Evolutionary conservation across 75 land plant species (phyloP), one percentile per base, ranked within the genome.

Genomic region (Selaginella moellendorffii): DNA sequence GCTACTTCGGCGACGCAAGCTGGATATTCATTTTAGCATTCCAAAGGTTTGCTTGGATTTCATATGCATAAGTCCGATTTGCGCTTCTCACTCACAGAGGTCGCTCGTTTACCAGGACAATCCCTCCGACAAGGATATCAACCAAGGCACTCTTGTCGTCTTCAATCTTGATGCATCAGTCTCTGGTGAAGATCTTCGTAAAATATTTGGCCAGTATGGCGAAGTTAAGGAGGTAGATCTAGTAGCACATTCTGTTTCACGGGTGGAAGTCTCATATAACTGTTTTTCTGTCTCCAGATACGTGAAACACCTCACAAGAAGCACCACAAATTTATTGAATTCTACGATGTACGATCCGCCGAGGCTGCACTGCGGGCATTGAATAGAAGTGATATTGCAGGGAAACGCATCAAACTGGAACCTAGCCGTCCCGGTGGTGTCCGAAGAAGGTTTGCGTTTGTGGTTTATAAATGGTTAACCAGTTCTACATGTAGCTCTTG

Each of bases 171-270:
- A 90, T 75, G 85, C 90, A 51, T 83, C 91, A 53, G 91, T 90
- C 62, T 86, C 90, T 21, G 86, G 86, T 72, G 91, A 90, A 54
- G 96, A 90, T 22, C 83, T 90, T 19, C 83, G 76, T n/a, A 78
- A 76, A 53, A 90, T 83, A 54, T 90, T 90, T 80, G 96, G 96
- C 24, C 85, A 56, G 28, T 86, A 86, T 66, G 96, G 96, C 2
- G 96, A 90, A 75, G 87, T 90, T 18, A 90, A 90, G 69, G 96
- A 90, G 90, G 96, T 83, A 22, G n/a, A n/a, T n/a, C n/a, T n/a
- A n/a, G n/a, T n/a, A 76, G 24, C 2, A 20, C 58, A 56, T 66
- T 20, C 46, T 36, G 10, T 36, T 14, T 36, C 46, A 8, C 24
- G 52, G 18, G 10, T 46, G 52, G 18, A 46, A 18, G 18, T 20